Percentiles rank a stretch among this genome's conserved stretches.
phyloP scores from a whole-genome alignment of 2,329 filamentous ascomycete genomes.

The Colletotrichum tropicale region DNA sequence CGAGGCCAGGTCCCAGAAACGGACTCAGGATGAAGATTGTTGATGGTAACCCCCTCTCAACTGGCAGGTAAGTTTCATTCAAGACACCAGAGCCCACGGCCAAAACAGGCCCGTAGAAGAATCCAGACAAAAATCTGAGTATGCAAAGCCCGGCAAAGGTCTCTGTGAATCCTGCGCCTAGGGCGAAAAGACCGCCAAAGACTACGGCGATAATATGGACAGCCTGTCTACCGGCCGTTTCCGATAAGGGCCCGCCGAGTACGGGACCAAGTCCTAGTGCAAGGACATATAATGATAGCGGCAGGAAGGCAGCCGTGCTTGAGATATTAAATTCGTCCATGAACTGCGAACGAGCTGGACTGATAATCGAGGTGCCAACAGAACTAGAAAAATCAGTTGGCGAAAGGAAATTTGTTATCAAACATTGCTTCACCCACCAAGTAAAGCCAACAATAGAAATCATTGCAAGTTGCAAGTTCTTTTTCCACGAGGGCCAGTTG shows the following conservation, averaged over 20 bases:
- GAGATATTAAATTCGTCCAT: slow-evolving; percentile 58
- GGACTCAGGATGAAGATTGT: slow-evolving; percentile 54
- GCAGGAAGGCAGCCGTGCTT: slow-evolving; percentile 60
- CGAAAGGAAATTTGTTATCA: background rate
- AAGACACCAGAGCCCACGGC: slow-evolving; percentile 54
- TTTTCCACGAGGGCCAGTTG: slow-evolving; percentile 53
- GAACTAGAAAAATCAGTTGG: slow-evolving; percentile 39
- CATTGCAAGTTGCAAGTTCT: slow-evolving; percentile 41
- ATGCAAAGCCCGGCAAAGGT: slow-evolving; percentile 57
- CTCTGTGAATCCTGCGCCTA: slow-evolving; percentile 57
- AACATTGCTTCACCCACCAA: slow-evolving; percentile 34
- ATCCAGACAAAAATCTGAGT: slow-evolving; percentile 61
- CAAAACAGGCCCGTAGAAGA: slow-evolving; percentile 53
- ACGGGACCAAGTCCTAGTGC: slow-evolving; percentile 66
- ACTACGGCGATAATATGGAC: slow-evolving; percentile 54
- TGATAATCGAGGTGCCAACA: slow-evolving; percentile 60
- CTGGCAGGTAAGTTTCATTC: slow-evolving; percentile 49
- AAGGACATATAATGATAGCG: slow-evolving; percentile 63
- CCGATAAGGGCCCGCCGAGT: slow-evolving; percentile 62
- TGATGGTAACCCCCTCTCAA: slow-evolving; percentile 44
- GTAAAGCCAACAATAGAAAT: slow-evolving; percentile 43
- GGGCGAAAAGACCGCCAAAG: slow-evolving; percentile 56
- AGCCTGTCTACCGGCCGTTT: slow-evolving; percentile 58
- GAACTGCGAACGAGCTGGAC: slow-evolving; percentile 49
- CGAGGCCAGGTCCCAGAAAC: slow-evolving; percentile 56